Conservation (phyloP, 2,329 filamentous ascomycete genomes). For the Beauveria sp. region DNA sequence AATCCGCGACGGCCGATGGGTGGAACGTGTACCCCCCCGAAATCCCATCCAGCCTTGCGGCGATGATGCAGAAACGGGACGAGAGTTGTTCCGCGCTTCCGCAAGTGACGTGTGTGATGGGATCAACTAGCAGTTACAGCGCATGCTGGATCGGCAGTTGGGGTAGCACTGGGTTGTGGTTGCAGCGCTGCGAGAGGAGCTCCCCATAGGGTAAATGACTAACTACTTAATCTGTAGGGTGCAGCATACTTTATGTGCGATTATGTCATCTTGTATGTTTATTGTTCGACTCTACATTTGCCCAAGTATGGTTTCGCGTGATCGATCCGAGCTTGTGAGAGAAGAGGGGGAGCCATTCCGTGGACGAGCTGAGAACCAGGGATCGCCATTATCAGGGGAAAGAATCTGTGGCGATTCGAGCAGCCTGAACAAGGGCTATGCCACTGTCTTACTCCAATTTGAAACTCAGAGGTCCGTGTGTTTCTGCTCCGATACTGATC, state of each 20-base stretch:
- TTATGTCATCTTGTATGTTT: background rate
- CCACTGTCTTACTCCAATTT: too few species aligned
- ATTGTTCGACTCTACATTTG: too few species aligned
- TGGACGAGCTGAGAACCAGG: too few species aligned
- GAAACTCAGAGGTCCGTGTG: background rate
- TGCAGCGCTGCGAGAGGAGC: background rate
- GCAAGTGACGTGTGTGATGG: background rate
- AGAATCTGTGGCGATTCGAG: too few species aligned
- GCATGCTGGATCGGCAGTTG: conserved; percentile 2
- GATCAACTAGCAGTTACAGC: background rate
- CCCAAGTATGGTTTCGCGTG: too few species aligned
- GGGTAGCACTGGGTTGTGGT: background rate
- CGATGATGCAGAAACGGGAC: too few species aligned
- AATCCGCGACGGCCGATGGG: too few species aligned
- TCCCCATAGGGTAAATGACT: background rate
- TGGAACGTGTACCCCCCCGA: too few species aligned
- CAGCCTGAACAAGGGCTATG: too few species aligned
- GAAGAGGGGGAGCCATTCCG: background rate
- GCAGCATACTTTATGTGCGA: background rate
- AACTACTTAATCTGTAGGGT: too few species aligned
- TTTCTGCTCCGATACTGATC: too few species aligned
- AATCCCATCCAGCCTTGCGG: background rate
- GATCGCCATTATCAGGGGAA: too few species aligned
- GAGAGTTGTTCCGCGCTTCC: background rate
- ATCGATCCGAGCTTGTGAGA: background rate